Conservation (phyloP, 169 alveolate genomes). For the Eimeria sp. region DNA sequence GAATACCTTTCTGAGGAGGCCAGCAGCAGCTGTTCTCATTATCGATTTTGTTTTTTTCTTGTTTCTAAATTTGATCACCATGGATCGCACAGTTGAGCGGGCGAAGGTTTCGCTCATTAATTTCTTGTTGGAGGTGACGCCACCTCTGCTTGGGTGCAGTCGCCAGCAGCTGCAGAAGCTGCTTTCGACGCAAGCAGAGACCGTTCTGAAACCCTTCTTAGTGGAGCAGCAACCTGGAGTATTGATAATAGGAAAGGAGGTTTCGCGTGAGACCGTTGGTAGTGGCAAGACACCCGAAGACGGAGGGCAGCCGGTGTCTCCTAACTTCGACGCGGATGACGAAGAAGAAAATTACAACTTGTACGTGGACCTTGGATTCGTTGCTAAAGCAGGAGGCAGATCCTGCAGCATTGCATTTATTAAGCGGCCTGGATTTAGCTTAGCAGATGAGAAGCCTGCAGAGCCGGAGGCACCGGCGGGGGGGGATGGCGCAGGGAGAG, state of each 20-base stretch:
- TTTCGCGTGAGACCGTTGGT: background rate
- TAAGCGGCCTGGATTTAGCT: constrained; percentile 85
- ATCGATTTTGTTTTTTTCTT: background rate
- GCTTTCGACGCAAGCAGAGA: constrained; percentile 87
- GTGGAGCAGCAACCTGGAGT: constrained; percentile 88
- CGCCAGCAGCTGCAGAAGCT: constrained; percentile 89
- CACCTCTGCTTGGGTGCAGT: constrained; percentile 90
- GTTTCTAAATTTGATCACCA: background rate
- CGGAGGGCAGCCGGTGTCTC: constrained; percentile 38
- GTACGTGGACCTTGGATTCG: constrained; percentile 65
- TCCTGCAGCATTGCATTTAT: constrained; percentile 85
- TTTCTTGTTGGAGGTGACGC: constrained; percentile 90
- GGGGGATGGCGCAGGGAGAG: background rate
- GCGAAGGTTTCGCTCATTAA: constrained; percentile 89
- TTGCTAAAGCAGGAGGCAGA: constrained; percentile 32
- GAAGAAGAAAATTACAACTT: constrained; percentile 55
- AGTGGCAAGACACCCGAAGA: constrained; percentile 26
- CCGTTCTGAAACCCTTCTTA: constrained; percentile 87
- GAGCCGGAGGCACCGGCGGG: background rate
- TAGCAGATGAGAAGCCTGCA: constrained; percentile 80
- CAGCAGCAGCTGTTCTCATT: background rate
- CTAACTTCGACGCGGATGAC: constrained; percentile 59
- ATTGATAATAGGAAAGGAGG: constrained; percentile 90
- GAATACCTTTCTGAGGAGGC: constrained; percentile 16
- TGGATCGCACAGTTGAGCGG: constrained; percentile 84